Percentiles rank a stretch among this genome's conserved stretches.
Conservation (phyloP, 176 grass and related monocot genomes). For the Themeda triandra region DNA sequence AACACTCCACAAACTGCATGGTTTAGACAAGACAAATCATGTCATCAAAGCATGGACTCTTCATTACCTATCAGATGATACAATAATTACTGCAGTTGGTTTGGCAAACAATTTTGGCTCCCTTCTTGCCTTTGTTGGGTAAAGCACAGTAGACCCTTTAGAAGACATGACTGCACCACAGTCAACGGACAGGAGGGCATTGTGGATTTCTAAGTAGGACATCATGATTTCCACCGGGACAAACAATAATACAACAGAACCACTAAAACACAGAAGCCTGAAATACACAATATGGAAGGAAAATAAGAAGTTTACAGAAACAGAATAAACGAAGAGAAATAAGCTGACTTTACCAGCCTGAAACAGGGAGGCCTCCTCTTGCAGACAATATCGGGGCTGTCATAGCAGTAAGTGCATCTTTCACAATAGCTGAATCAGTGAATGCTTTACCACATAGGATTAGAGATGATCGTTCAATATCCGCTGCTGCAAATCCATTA, state of each 20-base stretch:
- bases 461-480: slow-evolving; percentile 73
- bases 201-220: slow-evolving; percentile 42
- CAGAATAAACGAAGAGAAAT: background rate
- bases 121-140: slow-evolving; percentile 37
- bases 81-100: slow-evolving; percentile 46
- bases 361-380: slow-evolving; percentile 69
- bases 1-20: background rate
- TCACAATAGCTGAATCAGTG: slow-evolving; percentile 48
- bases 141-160: slow-evolving; percentile 52
- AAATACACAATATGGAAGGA: slow-evolving; percentile 29
- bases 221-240: slow-evolving; percentile 59
- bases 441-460: slow-evolving; percentile 89
- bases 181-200: slow-evolving; percentile 50
- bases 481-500: slow-evolving; percentile 74
- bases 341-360: slow-evolving; percentile 58
- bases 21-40: slow-evolving; percentile 15
- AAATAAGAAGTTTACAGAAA: slow-evolving; percentile 10
- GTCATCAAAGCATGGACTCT: background rate
- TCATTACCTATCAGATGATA: slow-evolving; percentile 77
- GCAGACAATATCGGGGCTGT: slow-evolving; percentile 70
- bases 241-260: slow-evolving; percentile 58
- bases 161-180: slow-evolving; percentile 57
- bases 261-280: slow-evolving; percentile 58
- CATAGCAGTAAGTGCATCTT: slow-evolving; percentile 74
- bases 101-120: slow-evolving; percentile 38